Percentiles rank a stretch among this genome's conserved stretches.
phyloP scores from a whole-genome alignment of 345 rosid species.

The Eucalyptus grandis region DNA sequence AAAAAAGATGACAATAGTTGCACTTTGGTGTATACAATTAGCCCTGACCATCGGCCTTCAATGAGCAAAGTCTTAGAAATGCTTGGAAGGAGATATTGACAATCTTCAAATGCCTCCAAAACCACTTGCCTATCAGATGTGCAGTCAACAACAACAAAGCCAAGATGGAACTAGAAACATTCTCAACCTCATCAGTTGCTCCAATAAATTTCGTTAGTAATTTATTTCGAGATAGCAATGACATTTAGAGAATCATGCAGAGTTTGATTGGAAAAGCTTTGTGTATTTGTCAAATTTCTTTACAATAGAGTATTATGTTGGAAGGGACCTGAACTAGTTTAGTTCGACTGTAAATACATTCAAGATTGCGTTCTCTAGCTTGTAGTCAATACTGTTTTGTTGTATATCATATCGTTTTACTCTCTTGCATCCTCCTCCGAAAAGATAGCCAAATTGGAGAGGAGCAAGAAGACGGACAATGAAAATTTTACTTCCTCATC shows the following conservation, averaged over 20 bases:
- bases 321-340: background rate
- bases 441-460: background rate
- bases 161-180: background rate
- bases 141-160: background rate
- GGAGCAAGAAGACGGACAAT: background rate
- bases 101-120: background rate
- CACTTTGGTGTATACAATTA: background rate
- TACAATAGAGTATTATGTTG: background rate
- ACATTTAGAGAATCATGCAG: background rate
- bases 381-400: background rate
- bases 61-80: background rate
- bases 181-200: background rate
- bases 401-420: background rate
- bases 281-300: background rate
- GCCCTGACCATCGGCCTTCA: background rate
- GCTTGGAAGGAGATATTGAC: background rate
- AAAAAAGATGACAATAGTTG: background rate
- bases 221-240: background rate
- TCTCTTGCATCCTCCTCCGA: background rate
- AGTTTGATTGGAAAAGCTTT: background rate
- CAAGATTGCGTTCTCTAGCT: background rate
- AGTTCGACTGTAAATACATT: background rate
- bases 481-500: background rate
- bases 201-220: background rate
- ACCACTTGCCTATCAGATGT: background rate